Percentiles rank a stretch among this genome's conserved stretches.
Evolutionary conservation across 73 alveolate genomes (phyloP).

Genomic region (Paramecium sexaurelia): DNA sequence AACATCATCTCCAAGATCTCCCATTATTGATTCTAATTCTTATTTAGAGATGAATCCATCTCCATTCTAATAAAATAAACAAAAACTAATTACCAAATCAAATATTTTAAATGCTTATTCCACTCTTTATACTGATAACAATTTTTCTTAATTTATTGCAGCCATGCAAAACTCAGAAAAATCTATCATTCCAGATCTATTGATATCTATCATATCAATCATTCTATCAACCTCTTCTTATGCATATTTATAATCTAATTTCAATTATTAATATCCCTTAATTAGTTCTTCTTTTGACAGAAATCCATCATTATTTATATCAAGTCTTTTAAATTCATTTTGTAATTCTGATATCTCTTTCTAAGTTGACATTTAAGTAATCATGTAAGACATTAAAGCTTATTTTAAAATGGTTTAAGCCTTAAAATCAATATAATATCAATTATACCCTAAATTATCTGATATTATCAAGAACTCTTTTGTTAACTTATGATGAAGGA

Average conservation of each 20-base stretch:
- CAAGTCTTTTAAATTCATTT: constrained; percentile 66
- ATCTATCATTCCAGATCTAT: constrained; percentile 16
- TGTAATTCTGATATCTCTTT: constrained; percentile 65
- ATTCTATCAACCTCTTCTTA: constrained; percentile 30
- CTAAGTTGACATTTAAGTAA: constrained; percentile 50
- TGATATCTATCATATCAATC: neutral
- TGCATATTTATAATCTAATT: neutral
- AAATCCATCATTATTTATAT: constrained; percentile 72
- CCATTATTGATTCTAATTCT: constrained; percentile 65
- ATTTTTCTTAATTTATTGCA: constrained; percentile 57
- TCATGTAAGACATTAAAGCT: constrained; percentile 75
- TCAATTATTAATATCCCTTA: constrained; percentile 39
- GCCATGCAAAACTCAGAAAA: constrained; percentile 61
- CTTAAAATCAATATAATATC: neutral
- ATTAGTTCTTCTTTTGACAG: constrained; percentile 72
- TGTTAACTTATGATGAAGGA: constrained; percentile 14
- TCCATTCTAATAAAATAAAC: constrained; percentile 55
- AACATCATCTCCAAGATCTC: constrained; percentile 60
- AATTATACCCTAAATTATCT: neutral
- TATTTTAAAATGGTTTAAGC: constrained; percentile 57
- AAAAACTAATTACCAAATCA: constrained; percentile 17
- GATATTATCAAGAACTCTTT: constrained; percentile 33
- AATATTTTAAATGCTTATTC: constrained; percentile 65
- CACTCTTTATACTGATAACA: constrained; percentile 41
- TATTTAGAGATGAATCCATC: constrained; percentile 65